Base-by-base conservation (phyloP, 306 rosid species). In the Oxytropis ochrocephala region DNA sequence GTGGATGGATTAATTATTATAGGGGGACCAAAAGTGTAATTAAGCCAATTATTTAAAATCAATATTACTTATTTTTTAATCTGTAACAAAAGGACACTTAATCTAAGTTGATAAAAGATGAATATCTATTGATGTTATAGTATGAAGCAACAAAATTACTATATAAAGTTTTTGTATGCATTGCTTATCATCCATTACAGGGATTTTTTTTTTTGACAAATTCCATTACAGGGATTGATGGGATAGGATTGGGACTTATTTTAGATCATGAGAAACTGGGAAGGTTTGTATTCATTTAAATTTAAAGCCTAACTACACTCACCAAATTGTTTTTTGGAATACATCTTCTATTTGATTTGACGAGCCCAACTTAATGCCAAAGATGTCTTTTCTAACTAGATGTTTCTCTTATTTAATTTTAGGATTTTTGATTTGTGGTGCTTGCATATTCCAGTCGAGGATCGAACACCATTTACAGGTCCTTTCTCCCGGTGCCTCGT, bases 391-490 rank as follows among this genome's bases (percentile, higher is more conserved):
- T 60, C 55, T 72, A 29, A 29, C 69, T 67, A 38, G 65, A 62
- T 67, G 44, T 16, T 72, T 21, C 52, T 62, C 74, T 62, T 55
- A 24, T 29, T 17, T 44, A 46, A 24, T 68, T 35, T 50, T 67
- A 94, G 97, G 86, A 77, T 87, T 48, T 94, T 87, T 77, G 86
- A 94, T 33, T 8, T 89, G 64, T 87, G 92, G 92, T 87, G 99
- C 92, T 81, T 94, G 88, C 99, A 94, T 79, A 88, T 87, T 76
- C 97, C 99, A 30, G 86, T 78, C 12, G 73, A 64, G 74, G 96
- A 94, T 79, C 85, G 95, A 70, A 91, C 97, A 49, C 62, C 86
- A 75, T 87, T 91, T 79, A 64, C 75, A 79, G 96, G 97, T 94
- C 54, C 63, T 53, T 59, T 67, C 64, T 27, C 42, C 16, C 62